Conservation (phyloP, 2,329 filamentous ascomycete species). For the Phialophora verrucosa region DNA sequence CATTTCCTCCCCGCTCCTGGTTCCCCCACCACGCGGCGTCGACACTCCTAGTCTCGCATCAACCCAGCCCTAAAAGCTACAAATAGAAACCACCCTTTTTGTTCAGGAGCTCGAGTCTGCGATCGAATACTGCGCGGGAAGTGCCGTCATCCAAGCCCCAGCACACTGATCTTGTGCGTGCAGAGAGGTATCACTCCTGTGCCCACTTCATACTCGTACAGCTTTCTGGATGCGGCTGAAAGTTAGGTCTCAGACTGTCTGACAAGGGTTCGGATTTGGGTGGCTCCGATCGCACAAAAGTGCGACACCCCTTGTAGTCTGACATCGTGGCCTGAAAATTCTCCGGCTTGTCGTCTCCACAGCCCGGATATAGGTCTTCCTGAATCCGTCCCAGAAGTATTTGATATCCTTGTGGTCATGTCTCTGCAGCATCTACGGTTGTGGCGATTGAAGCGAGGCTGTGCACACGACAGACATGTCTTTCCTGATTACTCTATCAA, state of each 20-base stretch:
- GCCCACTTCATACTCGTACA: neutral
- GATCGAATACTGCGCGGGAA: neutral
- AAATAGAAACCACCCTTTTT: conserved; percentile 15
- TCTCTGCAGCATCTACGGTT: neutral
- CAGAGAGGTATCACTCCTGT: neutral
- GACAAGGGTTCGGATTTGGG: conserved; percentile 15
- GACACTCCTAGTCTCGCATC: conserved; percentile 20
- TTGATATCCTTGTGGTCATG: conserved; percentile 11
- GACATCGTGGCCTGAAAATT: conserved; percentile 2
- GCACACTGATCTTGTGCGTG: neutral
- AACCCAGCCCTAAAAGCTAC: conserved; percentile 18
- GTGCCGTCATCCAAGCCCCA: neutral
- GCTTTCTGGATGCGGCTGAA: conserved; percentile 17
- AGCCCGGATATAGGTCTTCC: conserved; percentile 6
- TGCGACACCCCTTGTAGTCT: conserved; percentile 15
- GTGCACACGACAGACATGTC: conserved; percentile 5
- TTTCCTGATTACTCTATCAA: conserved; percentile 19
- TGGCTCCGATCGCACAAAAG: conserved; percentile 20
- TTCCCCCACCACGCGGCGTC: conserved; percentile 5
- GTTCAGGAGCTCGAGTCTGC: conserved; percentile 1
- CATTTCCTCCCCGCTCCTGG: neutral
- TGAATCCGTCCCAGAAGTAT: conserved; percentile 4
- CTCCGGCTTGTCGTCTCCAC: conserved; percentile 10
- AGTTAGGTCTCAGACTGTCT: conserved; percentile 14
- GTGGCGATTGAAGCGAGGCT: neutral